phyloP scores from a whole-genome alignment of 1,284 basidiomycete genomes.

The Rhodotorula sp. region DNA sequence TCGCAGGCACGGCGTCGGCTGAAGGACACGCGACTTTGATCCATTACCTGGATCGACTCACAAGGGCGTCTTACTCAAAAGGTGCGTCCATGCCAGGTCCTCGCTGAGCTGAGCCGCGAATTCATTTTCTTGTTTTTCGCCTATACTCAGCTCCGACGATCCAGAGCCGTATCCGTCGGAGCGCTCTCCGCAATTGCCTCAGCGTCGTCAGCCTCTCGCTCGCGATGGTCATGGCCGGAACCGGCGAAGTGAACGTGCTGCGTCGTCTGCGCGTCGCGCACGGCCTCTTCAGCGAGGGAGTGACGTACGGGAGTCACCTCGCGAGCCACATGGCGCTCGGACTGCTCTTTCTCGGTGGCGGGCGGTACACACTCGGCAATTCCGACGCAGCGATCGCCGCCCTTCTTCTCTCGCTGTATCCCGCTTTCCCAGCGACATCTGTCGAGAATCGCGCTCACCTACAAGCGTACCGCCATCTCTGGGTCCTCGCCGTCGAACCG shows the following conservation, averaged over 20 bases:
- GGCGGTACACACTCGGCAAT: conserved; percentile 86
- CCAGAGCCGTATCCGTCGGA: conserved; percentile 79
- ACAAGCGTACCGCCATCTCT: conserved; percentile 90
- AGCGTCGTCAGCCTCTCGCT: conserved; percentile 82
- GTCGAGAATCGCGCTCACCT: conserved; percentile 88
- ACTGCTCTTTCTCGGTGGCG: conserved; percentile 88
- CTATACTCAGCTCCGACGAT: conserved; percentile 64
- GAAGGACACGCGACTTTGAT: conserved; percentile 81
- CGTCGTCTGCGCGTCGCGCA: conserved; percentile 86
- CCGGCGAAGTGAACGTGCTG: conserved; percentile 86
- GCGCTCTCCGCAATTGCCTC: conserved; percentile 81
- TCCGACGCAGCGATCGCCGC: conserved; percentile 88
- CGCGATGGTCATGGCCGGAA: conserved; percentile 92
- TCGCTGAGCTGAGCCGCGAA: neutral
- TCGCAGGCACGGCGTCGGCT: conserved; percentile 84
- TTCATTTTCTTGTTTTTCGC: neutral
- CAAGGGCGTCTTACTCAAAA: conserved; percentile 53
- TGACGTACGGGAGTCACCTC: conserved; percentile 86
- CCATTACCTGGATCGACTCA: conserved; percentile 72
- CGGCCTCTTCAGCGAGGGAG: conserved; percentile 75
- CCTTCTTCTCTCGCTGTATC: conserved; percentile 87
- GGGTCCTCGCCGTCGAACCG: conserved; percentile 93
- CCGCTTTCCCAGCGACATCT: conserved; percentile 73
- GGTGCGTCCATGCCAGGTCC: conserved; percentile 46
- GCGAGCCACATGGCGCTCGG: conserved; percentile 90